Conservation (phyloP, 2,329 filamentous ascomycete species). For the Aspergillus novofumigatus region DNA sequence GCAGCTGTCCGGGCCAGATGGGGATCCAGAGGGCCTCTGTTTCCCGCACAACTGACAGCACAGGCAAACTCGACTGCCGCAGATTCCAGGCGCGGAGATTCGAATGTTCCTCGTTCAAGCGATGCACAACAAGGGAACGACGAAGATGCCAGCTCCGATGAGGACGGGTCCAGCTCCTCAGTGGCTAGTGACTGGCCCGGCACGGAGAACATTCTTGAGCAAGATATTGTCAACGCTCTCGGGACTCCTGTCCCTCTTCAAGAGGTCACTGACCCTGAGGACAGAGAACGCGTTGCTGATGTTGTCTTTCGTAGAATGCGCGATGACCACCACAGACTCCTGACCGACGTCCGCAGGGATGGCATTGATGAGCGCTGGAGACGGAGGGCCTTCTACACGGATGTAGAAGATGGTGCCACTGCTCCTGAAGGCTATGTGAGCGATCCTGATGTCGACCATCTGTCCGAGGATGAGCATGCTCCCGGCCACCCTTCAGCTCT, state of each 20-base stretch:
- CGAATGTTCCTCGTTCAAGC: slow-evolving; percentile 6
- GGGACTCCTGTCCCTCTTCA: slow-evolving; percentile 39
- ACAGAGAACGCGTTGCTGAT: slow-evolving; percentile 38
- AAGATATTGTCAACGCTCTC: slow-evolving; percentile 41
- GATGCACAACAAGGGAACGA: slow-evolving; percentile 19
- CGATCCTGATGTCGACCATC: slow-evolving; percentile 35
- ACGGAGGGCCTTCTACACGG: slow-evolving; percentile 73
- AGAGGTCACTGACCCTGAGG: slow-evolving; percentile 40
- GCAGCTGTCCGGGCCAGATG: slow-evolving; percentile 37
- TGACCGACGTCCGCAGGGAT: slow-evolving; percentile 35
- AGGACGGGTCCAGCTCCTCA: slow-evolving; percentile 24
- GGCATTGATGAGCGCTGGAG: slow-evolving; percentile 68
- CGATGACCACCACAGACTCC: slow-evolving; percentile 33
- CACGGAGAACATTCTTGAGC: slow-evolving; percentile 33
- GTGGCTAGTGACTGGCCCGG: slow-evolving; percentile 36
- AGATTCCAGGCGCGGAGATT: slow-evolving; percentile 4
- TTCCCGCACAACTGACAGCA: slow-evolving; percentile 23
- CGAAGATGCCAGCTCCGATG: slow-evolving; percentile 20
- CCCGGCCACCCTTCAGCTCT: slow-evolving; percentile 24
- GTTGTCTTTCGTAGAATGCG: slow-evolving; percentile 37
- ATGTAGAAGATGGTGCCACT: slow-evolving; percentile 74
- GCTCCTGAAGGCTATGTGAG: slow-evolving; percentile 58
- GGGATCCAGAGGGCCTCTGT: slow-evolving; percentile 31
- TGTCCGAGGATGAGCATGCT: slow-evolving; percentile 56
- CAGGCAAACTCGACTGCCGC: background rate